phyloP scores from a whole-genome alignment of 2,329 filamentous ascomycete species.

The Pseudocercospora macadamiae region DNA sequence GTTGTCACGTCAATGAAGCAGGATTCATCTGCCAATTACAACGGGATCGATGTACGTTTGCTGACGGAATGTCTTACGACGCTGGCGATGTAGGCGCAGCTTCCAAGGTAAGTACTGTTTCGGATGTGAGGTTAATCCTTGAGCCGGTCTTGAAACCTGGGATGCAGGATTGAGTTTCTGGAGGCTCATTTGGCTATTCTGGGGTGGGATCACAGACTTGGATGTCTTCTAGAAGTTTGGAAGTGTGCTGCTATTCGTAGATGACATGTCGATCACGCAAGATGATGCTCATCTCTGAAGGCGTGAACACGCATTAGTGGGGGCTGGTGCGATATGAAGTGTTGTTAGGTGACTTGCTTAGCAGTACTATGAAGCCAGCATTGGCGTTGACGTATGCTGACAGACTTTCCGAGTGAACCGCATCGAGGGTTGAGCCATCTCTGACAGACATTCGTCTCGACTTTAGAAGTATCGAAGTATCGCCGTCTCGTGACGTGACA shows the following conservation, averaged over 20 bases:
- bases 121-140: constrained; percentile 6
- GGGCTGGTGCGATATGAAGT: too few species aligned
- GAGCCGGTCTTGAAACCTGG: neutral
- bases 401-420: neutral
- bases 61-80: constrained; percentile 6
- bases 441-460: constrained; percentile 1
- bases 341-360: too few species aligned
- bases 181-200: constrained; percentile 2
- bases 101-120: neutral
- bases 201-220: neutral
- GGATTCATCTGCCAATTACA: neutral
- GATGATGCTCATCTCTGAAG: neutral
- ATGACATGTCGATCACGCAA: neutral
- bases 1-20: constrained; percentile 2
- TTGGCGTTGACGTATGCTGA: neutral
- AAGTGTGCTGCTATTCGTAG: constrained; percentile 1
- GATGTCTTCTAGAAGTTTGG: constrained; percentile 2
- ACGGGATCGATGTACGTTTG: too few species aligned
- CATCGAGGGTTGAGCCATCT: neutral
- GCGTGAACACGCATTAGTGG: too few species aligned
- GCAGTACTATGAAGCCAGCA: neutral
- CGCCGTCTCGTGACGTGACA: neutral
- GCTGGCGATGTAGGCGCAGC: neutral
- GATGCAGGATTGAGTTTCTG: constrained; percentile 3
- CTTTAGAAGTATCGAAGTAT: neutral